Conservation (phyloP, 2,329 filamentous ascomycete species). For the Zymoseptoria brevis region DNA sequence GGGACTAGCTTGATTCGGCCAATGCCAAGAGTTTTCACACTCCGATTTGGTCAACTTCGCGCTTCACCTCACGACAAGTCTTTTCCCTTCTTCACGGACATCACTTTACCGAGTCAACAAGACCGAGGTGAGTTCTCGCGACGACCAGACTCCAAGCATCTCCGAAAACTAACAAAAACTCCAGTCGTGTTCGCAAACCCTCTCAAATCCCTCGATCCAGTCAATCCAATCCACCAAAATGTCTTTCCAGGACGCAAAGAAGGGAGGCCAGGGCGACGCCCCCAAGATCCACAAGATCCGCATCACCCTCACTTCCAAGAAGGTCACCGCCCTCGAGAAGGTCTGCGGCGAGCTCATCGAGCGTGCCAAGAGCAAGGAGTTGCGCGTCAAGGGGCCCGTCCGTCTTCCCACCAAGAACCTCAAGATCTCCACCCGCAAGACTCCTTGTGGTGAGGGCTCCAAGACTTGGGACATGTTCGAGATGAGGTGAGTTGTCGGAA, state of each 20-base stretch:
- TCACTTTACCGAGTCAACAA: slow-evolving; percentile 45
- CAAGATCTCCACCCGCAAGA: slow-evolving; percentile 97
- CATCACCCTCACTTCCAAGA: slow-evolving; percentile 93
- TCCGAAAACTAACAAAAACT: slow-evolving; percentile 20
- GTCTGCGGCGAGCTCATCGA: slow-evolving; percentile 98
- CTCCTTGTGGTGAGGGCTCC: slow-evolving; percentile 97
- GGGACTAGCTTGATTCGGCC: slow-evolving; percentile 1
- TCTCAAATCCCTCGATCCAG: slow-evolving; percentile 20
- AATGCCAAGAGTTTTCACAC: slow-evolving; percentile 5
- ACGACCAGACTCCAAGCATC: neutral
- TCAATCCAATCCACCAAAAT: slow-evolving; percentile 51
- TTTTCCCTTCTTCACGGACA: slow-evolving; percentile 34
- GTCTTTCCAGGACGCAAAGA: slow-evolving; percentile 94
- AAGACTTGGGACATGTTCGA: slow-evolving; percentile 99
- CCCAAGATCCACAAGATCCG: slow-evolving; percentile 97
- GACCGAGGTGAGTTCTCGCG: slow-evolving; percentile 20
- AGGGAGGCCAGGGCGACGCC: slow-evolving; percentile 76
- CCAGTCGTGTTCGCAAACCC: slow-evolving; percentile 41
- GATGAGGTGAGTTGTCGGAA: slow-evolving; percentile 78
- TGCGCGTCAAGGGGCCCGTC: slow-evolving; percentile 96
- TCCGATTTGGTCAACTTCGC: slow-evolving; percentile 5
- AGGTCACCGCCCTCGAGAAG: slow-evolving; percentile 94
- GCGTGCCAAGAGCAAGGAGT: slow-evolving; percentile 96
- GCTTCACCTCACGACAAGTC: slow-evolving; percentile 8
- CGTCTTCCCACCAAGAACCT: slow-evolving; percentile 95